Conservation (phyloP, 371 early-diverging fungal species). For the Entomophthora muscae region DNA sequence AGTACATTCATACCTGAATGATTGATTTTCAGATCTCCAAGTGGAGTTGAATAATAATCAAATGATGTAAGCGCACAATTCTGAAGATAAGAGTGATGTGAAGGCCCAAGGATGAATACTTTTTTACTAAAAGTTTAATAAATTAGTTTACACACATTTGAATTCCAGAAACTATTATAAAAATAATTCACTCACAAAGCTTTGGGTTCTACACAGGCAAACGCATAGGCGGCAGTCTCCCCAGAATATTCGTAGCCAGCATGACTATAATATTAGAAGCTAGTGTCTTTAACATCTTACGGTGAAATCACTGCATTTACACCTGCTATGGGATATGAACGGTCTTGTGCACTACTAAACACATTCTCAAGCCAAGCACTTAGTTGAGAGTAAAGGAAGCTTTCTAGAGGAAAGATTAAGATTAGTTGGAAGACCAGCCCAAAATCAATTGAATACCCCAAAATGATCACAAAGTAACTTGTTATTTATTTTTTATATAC, state of each 20-base stretch:
- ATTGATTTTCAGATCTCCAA: constrained; percentile 63
- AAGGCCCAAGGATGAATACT: constrained; percentile 82
- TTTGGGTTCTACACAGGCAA: constrained; percentile 41
- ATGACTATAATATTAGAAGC: constrained; percentile 32
- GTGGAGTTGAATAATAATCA: constrained; percentile 57
- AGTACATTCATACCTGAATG: constrained; percentile 24
- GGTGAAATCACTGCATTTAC: constrained; percentile 69
- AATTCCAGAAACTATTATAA: background rate
- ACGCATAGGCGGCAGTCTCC: constrained; percentile 74
- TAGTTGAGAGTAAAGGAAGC: constrained; percentile 19
- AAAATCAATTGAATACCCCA: too few relatives aligned
- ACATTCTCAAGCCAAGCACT: constrained; percentile 29
- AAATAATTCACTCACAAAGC: constrained; percentile 25
- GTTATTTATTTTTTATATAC: too few relatives aligned
- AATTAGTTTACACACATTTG: too few relatives aligned
- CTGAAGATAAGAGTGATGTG: constrained; percentile 69
- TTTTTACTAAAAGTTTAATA: constrained; percentile 36
- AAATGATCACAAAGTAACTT: too few relatives aligned
- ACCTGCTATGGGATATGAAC: constrained; percentile 26
- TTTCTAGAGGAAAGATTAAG: background rate
- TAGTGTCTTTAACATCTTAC: constrained; percentile 21
- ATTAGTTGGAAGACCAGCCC: too few relatives aligned
- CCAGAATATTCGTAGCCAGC: constrained; percentile 85
- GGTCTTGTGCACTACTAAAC: constrained; percentile 15
- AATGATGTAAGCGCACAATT: constrained; percentile 63